Percentiles rank a stretch among this genome's conserved stretches.
These are phyloP conservation scores for Leishmania gerbilli DNA, from an alignment of 208 protist genomes.

Conservation along the genomic window DNA sequence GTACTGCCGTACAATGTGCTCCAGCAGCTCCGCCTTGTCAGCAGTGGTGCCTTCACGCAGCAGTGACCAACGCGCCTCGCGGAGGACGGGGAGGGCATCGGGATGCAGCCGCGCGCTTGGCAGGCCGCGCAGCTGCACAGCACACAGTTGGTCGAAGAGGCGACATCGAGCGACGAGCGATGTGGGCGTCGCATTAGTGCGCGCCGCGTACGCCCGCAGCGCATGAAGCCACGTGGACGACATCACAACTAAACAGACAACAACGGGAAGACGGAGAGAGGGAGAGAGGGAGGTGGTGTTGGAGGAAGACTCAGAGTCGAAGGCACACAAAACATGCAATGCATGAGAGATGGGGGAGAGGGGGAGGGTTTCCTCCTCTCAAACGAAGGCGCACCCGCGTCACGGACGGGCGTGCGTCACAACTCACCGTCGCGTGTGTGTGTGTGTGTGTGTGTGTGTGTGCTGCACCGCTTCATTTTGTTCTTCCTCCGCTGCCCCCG, in stretches of 20 bases:
- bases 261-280: not conserved
- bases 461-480: not conserved
- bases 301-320: not conserved
- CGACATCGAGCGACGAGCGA: slow-evolving; percentile 12
- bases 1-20: slow-evolving; percentile 54
- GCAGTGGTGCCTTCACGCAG: slow-evolving; percentile 38
- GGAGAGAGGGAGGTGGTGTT: not conserved
- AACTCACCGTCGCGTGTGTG: not conserved
- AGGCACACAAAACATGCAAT: not conserved
- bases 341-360: not conserved
- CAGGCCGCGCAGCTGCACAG: slow-evolving; percentile 36
- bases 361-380: not conserved
- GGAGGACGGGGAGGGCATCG: slow-evolving; percentile 43
- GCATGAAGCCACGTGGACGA: slow-evolving; percentile 36
- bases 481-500: not conserved
- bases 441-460: too few relatives aligned
- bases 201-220: slow-evolving; percentile 23
- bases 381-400: not conserved
- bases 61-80: slow-evolving; percentile 52
- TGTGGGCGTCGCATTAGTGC: slow-evolving; percentile 10
- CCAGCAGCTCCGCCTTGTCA: slow-evolving; percentile 39
- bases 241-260: slow-evolving; percentile 4
- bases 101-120: slow-evolving; percentile 25
- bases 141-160: slow-evolving; percentile 41
- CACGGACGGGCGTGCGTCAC: not conserved